Percentiles rank a stretch among this genome's conserved stretches.
phyloP scores from a whole-genome alignment of 2,329 filamentous ascomycete species.

The Botrytis hyacinthi region DNA sequence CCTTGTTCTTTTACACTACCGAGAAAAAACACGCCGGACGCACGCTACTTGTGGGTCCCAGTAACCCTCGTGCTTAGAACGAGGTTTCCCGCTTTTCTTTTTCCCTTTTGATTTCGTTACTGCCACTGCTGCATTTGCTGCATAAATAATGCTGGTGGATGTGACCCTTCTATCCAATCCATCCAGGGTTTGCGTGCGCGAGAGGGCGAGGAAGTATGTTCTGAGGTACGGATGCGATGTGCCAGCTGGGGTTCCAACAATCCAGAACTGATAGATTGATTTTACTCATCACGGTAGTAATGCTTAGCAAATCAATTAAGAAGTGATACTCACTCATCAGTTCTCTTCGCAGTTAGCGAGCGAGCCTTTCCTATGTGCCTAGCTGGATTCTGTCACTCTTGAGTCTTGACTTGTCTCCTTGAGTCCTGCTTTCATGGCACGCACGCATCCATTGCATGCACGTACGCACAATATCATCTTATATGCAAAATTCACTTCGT shows the following conservation, averaged over 20 bases:
- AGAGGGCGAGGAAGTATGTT: not conserved
- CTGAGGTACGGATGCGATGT: not conserved
- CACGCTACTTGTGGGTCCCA: slow-evolving; percentile 6
- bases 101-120: not conserved
- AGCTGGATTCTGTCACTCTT: not conserved
- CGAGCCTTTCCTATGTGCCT: not conserved
- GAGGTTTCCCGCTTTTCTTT: not conserved
- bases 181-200: not conserved
- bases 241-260: not conserved
- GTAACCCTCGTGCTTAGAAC: not conserved
- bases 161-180: not conserved
- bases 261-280: not conserved
- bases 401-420: not conserved
- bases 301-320: slow-evolving; percentile 9
- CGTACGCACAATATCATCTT: not conserved
- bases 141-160: not conserved
- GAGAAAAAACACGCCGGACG: slow-evolving; percentile 10
- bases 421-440: not conserved
- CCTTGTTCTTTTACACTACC: slow-evolving; percentile 5
- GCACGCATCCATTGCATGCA: not conserved
- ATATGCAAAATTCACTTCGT: slow-evolving; percentile 1
- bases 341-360: not conserved
- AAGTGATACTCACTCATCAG: not conserved
- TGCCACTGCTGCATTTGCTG: not conserved
- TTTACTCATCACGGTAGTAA: not conserved